Conservation (phyloP, 345 rosid species). For the Heritiera littoralis region DNA sequence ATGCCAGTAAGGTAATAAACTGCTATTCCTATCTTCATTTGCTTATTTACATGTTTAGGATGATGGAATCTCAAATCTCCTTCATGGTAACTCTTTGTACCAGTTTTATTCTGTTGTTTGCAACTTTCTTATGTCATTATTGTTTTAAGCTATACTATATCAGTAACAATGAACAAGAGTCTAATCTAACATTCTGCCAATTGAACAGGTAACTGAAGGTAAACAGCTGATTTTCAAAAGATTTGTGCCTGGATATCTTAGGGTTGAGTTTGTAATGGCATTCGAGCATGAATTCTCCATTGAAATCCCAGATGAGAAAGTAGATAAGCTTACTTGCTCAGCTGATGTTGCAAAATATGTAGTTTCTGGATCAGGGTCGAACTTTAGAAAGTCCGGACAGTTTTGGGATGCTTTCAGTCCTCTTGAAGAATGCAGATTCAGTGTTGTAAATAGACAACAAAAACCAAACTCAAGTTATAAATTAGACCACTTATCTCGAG, state of each 20-base stretch:
- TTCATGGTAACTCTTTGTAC: not conserved
- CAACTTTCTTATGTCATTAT: not conserved
- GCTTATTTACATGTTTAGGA: not conserved
- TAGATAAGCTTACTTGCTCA: conserved; percentile 59
- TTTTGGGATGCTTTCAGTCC: conserved; percentile 6
- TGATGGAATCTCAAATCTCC: not conserved
- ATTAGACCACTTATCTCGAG: too few species aligned
- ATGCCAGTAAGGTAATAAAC: conserved; percentile 19
- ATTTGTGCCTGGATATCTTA: conserved; percentile 55
- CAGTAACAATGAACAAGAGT: not conserved
- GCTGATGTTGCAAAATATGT: conserved; percentile 62
- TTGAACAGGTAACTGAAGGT: conserved; percentile 47
- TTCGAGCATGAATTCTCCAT: conserved; percentile 62
- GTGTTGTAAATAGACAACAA: too few species aligned
- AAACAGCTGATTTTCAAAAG: conserved; percentile 58
- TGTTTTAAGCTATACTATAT: not conserved
- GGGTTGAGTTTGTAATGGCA: conserved; percentile 76
- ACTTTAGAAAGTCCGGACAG: conserved; percentile 12
- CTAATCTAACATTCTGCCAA: not conserved
- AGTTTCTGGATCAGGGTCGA: conserved; percentile 28
- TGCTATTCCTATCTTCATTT: not conserved
- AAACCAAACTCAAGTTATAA: too few species aligned
- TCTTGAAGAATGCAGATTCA: not conserved
- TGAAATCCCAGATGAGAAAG: conserved; percentile 36
- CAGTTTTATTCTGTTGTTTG: not conserved